These are phyloP conservation scores for Arabidopsis suecica DNA, from an alignment of 345 rosid genomes.

Conservation along the genomic window DNA sequence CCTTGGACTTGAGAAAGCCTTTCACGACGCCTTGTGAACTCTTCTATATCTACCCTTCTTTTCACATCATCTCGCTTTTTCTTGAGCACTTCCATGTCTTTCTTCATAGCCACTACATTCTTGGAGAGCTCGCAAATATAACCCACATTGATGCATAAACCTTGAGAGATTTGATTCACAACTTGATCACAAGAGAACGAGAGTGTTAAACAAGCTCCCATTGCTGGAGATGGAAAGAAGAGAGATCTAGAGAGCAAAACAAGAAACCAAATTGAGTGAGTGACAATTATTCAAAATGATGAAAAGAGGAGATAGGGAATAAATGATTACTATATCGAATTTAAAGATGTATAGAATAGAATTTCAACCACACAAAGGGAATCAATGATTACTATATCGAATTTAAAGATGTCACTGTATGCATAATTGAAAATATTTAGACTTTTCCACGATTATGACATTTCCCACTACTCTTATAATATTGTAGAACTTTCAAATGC, in stretches of 20 bases:
- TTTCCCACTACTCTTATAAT: neutral
- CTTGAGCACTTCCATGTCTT: neutral
- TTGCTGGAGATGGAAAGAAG: neutral
- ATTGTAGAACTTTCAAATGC: neutral
- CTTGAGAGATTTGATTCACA: neutral
- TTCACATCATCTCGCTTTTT: neutral
- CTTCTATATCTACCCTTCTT: neutral
- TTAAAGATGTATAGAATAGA: neutral
- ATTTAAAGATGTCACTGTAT: neutral
- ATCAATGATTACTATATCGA: neutral
- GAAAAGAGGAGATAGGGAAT: neutral
- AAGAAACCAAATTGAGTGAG: neutral
- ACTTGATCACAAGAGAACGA: neutral
- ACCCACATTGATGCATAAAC: neutral
- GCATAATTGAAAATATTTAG: neutral
- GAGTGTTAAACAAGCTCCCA: neutral
- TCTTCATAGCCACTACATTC: neutral
- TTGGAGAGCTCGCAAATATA: neutral
- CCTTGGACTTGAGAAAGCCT: slow-evolving; percentile 14
- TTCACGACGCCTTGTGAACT: neutral
- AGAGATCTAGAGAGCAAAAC: neutral
- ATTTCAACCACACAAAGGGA: neutral
- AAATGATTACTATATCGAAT: neutral
- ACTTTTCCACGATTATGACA: neutral
- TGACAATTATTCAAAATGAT: neutral